Evolutionary conservation across 2,329 filamentous ascomycete genomes (phyloP).

Genomic region (Paramyrothecium roridum): DNA sequence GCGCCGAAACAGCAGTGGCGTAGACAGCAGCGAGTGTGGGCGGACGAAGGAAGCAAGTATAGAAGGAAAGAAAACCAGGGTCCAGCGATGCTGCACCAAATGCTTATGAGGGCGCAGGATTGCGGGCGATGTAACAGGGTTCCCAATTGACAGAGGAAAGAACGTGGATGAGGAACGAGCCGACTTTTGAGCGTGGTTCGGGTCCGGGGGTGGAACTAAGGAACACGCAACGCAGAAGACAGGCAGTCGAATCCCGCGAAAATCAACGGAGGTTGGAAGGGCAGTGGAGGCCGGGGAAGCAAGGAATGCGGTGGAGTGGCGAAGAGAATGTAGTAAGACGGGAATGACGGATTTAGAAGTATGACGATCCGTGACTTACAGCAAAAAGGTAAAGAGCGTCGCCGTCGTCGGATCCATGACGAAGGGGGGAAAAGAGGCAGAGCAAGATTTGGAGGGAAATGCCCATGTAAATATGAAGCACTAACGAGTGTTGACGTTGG

Average conservation of each 20-base stretch:
- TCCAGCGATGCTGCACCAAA: not conserved
- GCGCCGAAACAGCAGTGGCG: not conserved
- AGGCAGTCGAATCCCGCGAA: not conserved
- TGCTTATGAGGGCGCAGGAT: not conserved
- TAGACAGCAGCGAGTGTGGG: not conserved
- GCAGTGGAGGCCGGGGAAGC: constrained; percentile 6
- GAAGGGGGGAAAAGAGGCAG: constrained; percentile 1
- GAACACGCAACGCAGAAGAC: not conserved
- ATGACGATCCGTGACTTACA: constrained; percentile 49
- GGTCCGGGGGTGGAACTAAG: not conserved
- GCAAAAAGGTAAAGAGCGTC: constrained; percentile 65
- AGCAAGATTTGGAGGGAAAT: not conserved
- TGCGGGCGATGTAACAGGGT: not conserved
- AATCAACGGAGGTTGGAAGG: not conserved
- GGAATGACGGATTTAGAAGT: constrained; percentile 15
- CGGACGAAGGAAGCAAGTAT: not conserved
- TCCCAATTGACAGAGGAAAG: not conserved
- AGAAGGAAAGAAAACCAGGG: not conserved
- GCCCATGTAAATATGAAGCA: not conserved
- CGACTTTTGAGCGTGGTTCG: not conserved
- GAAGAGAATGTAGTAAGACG: constrained; percentile 7
- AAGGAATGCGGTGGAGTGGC: constrained; percentile 10
- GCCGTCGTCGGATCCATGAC: constrained; percentile 60
- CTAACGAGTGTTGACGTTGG: no score
- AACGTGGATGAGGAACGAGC: not conserved